Percentiles rank a stretch among this genome's conserved stretches.
phyloP scores from a whole-genome alignment of 768 basidiomycete species.

The Phaffia tasmanica region DNA sequence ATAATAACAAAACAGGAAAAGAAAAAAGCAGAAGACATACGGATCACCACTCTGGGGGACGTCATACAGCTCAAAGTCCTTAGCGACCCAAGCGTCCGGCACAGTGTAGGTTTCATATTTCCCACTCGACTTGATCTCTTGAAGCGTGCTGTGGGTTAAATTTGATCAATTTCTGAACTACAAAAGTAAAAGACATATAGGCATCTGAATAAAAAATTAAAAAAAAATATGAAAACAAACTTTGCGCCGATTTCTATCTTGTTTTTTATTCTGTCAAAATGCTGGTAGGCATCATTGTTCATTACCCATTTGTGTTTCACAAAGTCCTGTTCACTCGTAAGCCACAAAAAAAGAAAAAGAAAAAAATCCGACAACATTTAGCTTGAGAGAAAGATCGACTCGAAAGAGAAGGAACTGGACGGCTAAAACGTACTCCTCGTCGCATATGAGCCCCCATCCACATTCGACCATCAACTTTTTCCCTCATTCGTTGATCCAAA shows the following conservation, averaged over 20 bases:
- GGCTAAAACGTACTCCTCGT: slow-evolving; percentile 8
- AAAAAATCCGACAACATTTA: neutral
- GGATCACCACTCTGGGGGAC: slow-evolving; percentile 12
- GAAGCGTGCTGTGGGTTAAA: slow-evolving; percentile 5
- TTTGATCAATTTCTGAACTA: neutral
- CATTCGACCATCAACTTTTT: slow-evolving; percentile 19
- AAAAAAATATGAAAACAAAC: slow-evolving; percentile 3
- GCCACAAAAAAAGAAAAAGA: neutral
- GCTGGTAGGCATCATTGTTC: slow-evolving; percentile 25
- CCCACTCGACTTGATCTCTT: slow-evolving; percentile 13
- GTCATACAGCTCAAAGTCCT: slow-evolving; percentile 4
- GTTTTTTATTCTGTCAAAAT: slow-evolving; percentile 24
- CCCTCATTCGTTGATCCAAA: slow-evolving; percentile 21
- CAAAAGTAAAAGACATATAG: neutral
- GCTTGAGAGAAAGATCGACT: neutral
- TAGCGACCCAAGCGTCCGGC: slow-evolving; percentile 11
- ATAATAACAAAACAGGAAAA: too few relatives aligned
- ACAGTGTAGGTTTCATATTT: slow-evolving; percentile 17
- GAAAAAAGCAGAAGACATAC: neutral
- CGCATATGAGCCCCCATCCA: slow-evolving; percentile 26
- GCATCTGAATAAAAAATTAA: neutral
- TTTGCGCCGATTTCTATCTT: slow-evolving; percentile 20
- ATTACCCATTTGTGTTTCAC: slow-evolving; percentile 27
- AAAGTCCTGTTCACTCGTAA: slow-evolving; percentile 13
- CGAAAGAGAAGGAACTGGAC: neutral